phyloP scores from a whole-genome alignment of 805 yeast species.

The Lipomyces sp. region DNA sequence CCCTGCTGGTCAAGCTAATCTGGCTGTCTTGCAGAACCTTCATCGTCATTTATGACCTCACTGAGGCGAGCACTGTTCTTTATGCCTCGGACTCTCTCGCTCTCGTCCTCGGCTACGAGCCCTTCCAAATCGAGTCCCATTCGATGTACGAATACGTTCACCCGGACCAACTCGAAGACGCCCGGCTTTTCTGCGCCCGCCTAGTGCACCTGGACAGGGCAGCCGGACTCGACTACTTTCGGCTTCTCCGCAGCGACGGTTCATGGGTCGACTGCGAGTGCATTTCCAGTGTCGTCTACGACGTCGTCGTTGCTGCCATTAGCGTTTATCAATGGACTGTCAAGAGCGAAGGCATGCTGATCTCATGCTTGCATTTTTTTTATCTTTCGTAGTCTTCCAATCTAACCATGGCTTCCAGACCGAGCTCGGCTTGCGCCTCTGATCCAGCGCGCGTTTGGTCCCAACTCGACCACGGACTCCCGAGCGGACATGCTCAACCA shows the following conservation, averaged over 20 bases:
- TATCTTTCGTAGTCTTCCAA: background rate
- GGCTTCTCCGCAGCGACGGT: background rate
- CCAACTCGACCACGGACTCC: background rate
- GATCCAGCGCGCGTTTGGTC: slow-evolving; percentile 1
- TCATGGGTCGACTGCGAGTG: slow-evolving; percentile 7
- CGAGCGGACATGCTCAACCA: slow-evolving; percentile 1
- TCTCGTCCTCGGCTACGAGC: slow-evolving; percentile 10
- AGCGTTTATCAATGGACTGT: slow-evolving; percentile 6
- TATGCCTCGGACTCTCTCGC: slow-evolving; percentile 15
- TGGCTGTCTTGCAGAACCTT: slow-evolving; percentile 10
- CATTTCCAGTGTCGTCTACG: slow-evolving; percentile 16
- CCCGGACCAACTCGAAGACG: slow-evolving; percentile 2
- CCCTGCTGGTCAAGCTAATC: background rate
- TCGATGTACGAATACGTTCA: slow-evolving; percentile 8
- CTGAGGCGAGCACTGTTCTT: background rate
- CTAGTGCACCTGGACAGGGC: slow-evolving; percentile 6
- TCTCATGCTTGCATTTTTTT: too few relatives aligned
- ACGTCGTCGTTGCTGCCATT: slow-evolving; percentile 9
- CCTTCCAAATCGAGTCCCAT: slow-evolving; percentile 4
- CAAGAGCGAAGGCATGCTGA: slow-evolving; percentile 5
- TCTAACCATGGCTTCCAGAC: background rate
- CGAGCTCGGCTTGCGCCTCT: slow-evolving; percentile 8
- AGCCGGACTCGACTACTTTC: slow-evolving; percentile 1
- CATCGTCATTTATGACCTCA: slow-evolving; percentile 12
- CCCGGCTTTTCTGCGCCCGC: background rate